These are phyloP conservation scores for Salix brachista DNA, from an alignment of 345 rosid species.

Conservation along the genomic window DNA sequence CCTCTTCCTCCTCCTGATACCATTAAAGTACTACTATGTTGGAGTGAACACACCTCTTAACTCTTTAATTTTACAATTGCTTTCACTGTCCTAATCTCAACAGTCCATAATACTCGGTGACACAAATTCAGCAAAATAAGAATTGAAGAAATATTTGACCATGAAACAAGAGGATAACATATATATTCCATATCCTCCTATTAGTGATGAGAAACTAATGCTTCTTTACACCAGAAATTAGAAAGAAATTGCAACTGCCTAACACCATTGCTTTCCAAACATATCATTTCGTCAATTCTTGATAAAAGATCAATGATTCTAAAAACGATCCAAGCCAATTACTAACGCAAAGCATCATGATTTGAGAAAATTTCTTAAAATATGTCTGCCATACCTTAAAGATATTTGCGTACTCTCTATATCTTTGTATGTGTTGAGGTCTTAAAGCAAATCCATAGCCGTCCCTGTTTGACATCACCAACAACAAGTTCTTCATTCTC, in stretches of 20 bases:
- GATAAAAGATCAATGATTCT: neutral
- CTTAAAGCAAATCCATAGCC: conserved; percentile 91
- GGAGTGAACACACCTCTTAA: conserved; percentile 7
- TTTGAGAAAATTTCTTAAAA: neutral
- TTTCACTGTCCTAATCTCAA: neutral
- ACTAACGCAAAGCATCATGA: neutral
- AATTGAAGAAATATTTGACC: neutral
- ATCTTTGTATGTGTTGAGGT: conserved; percentile 86
- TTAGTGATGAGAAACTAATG: neutral
- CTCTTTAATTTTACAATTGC: neutral
- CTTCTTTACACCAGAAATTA: neutral
- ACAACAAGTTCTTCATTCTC: neutral
- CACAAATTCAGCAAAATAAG: neutral
- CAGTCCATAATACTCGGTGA: neutral
- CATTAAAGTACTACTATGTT: conserved; percentile 21
- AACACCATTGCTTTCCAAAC: neutral
- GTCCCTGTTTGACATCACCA: conserved; percentile 47
- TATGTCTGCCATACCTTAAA: conserved; percentile 44
- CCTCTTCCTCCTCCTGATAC: conserved; percentile 84
- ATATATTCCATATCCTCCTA: neutral
- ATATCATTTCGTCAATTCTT: neutral
- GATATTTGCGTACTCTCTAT: conserved; percentile 60
- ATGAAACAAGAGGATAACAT: neutral
- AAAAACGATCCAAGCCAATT: neutral
- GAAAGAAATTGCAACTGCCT: neutral